These are phyloP conservation scores for Aureobasidium namibiae DNA, from an alignment of 2,329 filamentous ascomycete genomes.

Conservation along the genomic window DNA sequence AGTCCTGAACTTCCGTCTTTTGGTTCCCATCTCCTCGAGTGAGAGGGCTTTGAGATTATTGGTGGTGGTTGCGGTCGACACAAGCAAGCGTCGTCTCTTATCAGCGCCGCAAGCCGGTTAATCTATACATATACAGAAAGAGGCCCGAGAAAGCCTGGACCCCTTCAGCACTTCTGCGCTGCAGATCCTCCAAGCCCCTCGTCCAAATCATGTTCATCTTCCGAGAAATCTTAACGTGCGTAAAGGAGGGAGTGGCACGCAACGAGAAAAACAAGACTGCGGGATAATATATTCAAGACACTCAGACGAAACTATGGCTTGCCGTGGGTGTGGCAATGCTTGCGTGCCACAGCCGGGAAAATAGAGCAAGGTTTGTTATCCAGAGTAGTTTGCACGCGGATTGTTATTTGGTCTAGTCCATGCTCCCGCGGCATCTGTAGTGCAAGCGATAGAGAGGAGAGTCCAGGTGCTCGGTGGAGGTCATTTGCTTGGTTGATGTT, in stretches of 20 bases:
- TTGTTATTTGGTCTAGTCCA: neutral
- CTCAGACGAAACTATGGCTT: neutral
- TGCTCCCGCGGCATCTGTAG: neutral
- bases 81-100: neutral
- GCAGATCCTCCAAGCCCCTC: neutral
- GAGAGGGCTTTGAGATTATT: neutral
- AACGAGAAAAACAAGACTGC: too few relatives aligned
- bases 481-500: neutral
- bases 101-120: conserved; percentile 1
- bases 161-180: neutral
- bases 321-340: neutral
- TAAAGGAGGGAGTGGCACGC: neutral
- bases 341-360: neutral
- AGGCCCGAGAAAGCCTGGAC: neutral
- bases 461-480: neutral
- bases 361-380: neutral
- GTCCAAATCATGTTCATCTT: neutral
- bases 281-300: conserved; percentile 1
- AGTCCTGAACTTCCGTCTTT: neutral
- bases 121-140: neutral
- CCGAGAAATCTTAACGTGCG: neutral
- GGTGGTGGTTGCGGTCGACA: neutral
- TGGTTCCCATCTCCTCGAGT: neutral
- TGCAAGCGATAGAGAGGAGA: neutral
- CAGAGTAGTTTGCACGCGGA: neutral